Base-by-base conservation (phyloP, 192 early-diverging fungal species). In the Coemansia sp. region DNA sequence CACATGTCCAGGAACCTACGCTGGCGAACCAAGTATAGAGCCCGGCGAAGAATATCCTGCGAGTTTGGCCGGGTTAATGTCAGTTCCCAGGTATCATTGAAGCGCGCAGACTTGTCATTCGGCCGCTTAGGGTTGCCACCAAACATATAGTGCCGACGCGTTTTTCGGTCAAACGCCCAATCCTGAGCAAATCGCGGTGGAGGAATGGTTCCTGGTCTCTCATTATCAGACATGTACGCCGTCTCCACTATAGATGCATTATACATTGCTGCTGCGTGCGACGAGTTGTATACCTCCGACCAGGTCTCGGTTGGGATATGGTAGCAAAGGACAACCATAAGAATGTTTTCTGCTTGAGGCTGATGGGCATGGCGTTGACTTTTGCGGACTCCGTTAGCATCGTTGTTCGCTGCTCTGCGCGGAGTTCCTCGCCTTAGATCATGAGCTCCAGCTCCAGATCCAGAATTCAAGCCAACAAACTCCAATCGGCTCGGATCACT, bases 161-260 rank as follows among this genome's bases (percentile, higher is more conserved):
- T 81, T 20, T 68, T 70, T 7, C 68, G 70, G 67, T 98, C 91
- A 76, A 95, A 98, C 9, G 93, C 93, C 71, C 95, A 79, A 68
- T 97, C 93, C 64, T 95, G 94, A 0, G 94, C 96, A 82, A 91
- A 95, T 29, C 96, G 84, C n/a, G 96, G 91, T 10, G 85, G 75
- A 0, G 96, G 95, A n/a, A 79, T 67, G 6, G 75, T 67, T 0
- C 79, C n/a, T 13, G 8, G 37, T 23, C 51, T 43, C 23, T 18
- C 53, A 20, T 31, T 29, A 25, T 10, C 25, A 57, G 18, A 15
- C 8, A 6, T n/a, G n/a, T 66, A 34, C 18, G 37, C 25, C 12
- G 48, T 28, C n/a, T 46, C n/a, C 15, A 10, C 72, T 58, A 68
- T 66, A 23, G 74, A 72, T 39, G 84, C 73, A 60, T 68, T 21